Conservation (phyloP, 306 rosid species). For the Abrus pulchellus region DNA sequence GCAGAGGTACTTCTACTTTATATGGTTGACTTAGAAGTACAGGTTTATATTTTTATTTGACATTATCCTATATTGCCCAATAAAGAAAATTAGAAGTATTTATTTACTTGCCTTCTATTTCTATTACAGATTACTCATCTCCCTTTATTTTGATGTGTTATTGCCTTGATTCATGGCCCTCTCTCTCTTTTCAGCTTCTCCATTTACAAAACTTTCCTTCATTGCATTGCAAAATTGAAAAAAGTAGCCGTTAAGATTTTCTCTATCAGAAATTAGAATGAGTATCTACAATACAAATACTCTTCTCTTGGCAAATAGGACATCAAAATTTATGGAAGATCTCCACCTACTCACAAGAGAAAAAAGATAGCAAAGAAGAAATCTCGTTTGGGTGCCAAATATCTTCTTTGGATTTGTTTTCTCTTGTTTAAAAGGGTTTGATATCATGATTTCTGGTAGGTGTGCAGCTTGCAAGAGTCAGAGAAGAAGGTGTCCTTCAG, state of each 20-base stretch:
- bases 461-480: slow-evolving; percentile 86
- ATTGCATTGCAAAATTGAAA: not conserved
- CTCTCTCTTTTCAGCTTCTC: not conserved
- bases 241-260: slow-evolving; percentile 56
- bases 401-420: slow-evolving; percentile 46
- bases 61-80: not conserved
- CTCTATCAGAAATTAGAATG: not conserved
- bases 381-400: slow-evolving; percentile 35
- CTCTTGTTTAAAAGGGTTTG: not conserved
- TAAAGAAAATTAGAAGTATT: not conserved
- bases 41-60: not conserved
- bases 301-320: not conserved
- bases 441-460: slow-evolving; percentile 50
- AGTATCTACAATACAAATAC: slow-evolving; percentile 35
- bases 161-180: not conserved
- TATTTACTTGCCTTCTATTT: not conserved
- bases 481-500: slow-evolving; percentile 72
- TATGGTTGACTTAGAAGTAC: too few relatives aligned
- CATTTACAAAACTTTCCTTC: slow-evolving; percentile 39
- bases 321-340: slow-evolving; percentile 50
- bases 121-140: not conserved
- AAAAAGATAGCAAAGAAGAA: slow-evolving; percentile 33
- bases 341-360: slow-evolving; percentile 24
- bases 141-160: slow-evolving; percentile 7
- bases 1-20: not conserved